These are phyloP conservation scores for Coprinopsis marcescibilis DNA, from an alignment of 768 basidiomycete genomes.

Conservation along the genomic window DNA sequence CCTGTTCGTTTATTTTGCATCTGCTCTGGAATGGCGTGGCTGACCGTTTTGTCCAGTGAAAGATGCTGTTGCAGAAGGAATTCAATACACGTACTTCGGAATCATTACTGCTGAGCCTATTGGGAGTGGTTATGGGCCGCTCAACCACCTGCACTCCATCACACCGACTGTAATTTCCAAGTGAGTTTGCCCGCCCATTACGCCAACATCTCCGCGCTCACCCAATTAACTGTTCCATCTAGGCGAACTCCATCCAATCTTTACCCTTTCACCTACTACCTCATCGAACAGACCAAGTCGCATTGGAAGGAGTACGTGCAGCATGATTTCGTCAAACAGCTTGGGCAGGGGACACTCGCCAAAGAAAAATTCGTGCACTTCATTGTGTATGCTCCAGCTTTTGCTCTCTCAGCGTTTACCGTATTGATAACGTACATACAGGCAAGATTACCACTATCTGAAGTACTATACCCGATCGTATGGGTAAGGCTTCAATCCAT, in stretches of 20 bases:
- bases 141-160: conserved; percentile 78
- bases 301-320: conserved; percentile 74
- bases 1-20: conserved; percentile 23
- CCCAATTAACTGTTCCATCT: neutral
- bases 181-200: conserved; percentile 24
- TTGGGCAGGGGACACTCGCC: conserved; percentile 68
- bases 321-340: conserved; percentile 76
- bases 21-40: neutral
- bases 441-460: conserved; percentile 79
- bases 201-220: neutral
- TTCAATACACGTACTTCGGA: conserved; percentile 66
- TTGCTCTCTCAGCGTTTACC: neutral
- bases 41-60: conserved; percentile 18
- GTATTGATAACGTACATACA: conserved; percentile 19
- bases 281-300: conserved; percentile 50
- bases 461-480: conserved; percentile 85
- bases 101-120: conserved; percentile 65
- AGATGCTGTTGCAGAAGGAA: conserved; percentile 56
- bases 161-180: conserved; percentile 39
- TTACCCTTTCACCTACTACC: conserved; percentile 60
- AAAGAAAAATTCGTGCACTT: conserved; percentile 73
- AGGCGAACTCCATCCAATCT: conserved; percentile 58
- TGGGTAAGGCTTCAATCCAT: conserved; percentile 36
- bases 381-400: conserved; percentile 52
- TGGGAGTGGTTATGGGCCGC: conserved; percentile 74